Base-by-base conservation (phyloP, 2,329 filamentous ascomycete genomes). In the Xylariaceae sp. region DNA sequence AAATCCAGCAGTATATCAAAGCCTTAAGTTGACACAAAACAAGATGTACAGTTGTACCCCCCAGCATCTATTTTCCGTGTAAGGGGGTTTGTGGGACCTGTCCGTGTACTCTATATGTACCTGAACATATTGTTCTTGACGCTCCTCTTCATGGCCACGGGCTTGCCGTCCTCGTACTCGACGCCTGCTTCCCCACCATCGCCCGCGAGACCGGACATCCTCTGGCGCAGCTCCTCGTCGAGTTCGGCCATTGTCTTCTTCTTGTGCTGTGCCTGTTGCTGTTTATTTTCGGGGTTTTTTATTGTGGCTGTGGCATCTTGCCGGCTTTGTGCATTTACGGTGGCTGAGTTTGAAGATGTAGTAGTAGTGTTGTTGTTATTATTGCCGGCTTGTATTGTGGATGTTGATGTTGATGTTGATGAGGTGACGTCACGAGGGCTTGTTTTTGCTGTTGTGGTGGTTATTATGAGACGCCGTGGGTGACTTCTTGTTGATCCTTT, bases 81-180 rank as follows among this genome's bases (percentile, higher is more conserved):
- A n/a, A n/a, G n/a, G n/a, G n/a, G n/a, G n/a, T n/a, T n/a, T n/a
- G n/a, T n/a, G n/a, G 21, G 11, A 14, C 4, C 13, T 3, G 15
- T 15, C 4, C 15, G 18, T 6, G 15, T 2, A 24, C 3, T 13
- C 52, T 31, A 55, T 18, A 55, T 55, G 14, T 55, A 55, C 3
- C 52, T 51, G 18, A 55, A 55, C 52, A 55, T 55, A 18, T 55
- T 55, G 36, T 81, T 76, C 57, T 73, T 80, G 9, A 89, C 85
- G 24, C 80, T 73, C 34, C 83, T 68, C 63, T 87, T 88, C 73
- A 89, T 81, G 0, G 80, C 70, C 5, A 78, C 78, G 0, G 85
- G 77, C 57, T 81, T 73, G 0, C 85, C 85, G 50, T 86, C 73
- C 59, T 89, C 85, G 44, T 85, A 82, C 59, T 88, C 84, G 4